A percentile compares a stretch with the other conserved stretches of the same genome.
These are phyloP conservation scores for Xylaria palmicola DNA, from an alignment of 495 filamentous ascomycete genomes.

Conservation along the genomic window DNA sequence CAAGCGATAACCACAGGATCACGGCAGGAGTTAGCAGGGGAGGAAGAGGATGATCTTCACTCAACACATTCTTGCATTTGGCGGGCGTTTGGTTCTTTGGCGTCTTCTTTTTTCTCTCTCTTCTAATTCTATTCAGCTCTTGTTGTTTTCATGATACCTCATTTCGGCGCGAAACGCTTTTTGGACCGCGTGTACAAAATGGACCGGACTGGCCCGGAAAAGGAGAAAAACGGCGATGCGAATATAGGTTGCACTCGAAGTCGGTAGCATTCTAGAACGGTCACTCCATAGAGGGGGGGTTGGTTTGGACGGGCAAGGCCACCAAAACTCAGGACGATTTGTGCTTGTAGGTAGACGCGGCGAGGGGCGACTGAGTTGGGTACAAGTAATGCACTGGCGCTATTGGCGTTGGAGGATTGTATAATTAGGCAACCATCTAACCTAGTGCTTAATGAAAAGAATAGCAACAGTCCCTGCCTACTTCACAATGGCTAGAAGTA, in stretches of 20 bases:
- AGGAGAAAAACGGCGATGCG: neutral
- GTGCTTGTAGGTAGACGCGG: neutral
- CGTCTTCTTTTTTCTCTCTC: too few species aligned
- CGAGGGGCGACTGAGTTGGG: neutral
- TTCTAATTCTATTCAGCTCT: neutral
- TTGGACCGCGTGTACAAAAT: neutral
- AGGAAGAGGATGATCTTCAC: neutral
- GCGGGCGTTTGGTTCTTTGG: conserved; percentile 19
- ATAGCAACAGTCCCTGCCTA: too few species aligned
- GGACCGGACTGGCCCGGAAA: neutral
- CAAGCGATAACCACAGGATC: too few species aligned
- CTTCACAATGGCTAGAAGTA: too few species aligned
- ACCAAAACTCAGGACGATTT: neutral
- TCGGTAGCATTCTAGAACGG: conserved; percentile 9
- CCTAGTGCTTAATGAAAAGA: neutral
- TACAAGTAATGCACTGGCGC: too few species aligned
- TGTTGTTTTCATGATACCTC: conserved; percentile 19
- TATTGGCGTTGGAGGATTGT: too few species aligned
- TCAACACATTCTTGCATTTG: conserved; percentile 15
- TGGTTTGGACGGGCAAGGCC: neutral
- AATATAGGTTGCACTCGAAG: neutral
- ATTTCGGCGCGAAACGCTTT: neutral
- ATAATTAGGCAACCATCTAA: neutral
- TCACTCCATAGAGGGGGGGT: conserved; percentile 7
- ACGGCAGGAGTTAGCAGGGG: too few species aligned